Evolutionary conservation across 2,329 filamentous ascomycete species (phyloP), one percentile per base, ranked within the genome.

Genomic region (Talaromyces sp.): DNA sequence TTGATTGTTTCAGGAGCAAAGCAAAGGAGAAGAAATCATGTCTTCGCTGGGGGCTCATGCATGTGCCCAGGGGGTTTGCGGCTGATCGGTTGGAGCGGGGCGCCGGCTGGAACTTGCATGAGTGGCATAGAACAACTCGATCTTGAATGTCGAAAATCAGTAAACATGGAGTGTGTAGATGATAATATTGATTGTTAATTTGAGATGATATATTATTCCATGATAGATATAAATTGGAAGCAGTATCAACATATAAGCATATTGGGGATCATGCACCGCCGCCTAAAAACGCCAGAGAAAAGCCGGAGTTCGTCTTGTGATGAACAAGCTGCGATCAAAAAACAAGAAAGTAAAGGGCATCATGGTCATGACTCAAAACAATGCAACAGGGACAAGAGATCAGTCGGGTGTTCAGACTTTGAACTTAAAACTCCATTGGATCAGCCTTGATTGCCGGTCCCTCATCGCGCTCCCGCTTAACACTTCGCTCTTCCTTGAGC

Each of bases 401-500:
- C n/a, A 7, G 14, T 16, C 30, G 45, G 19, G 24, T 27, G 4
- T 9, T 27, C 17, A 11, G 24, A 16, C 13, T 47, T 51, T 13
- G 39, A 16, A 29, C 14, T 79, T 69, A 89, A 70, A 88, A 89
- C 56, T 88, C 86, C 85, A 89, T 88, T 6, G 75, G 75, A 66
- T 87, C 75, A 16, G 67, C 69, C 33, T 72, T 68, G 11, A 66
- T 65, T 19, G 66, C 75, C 2, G 66, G 52, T 1, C 58, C 72
- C 24, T 84, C 78, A 17, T 77, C 76, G 35, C 76, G 69, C 62
- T 82, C 80, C 51, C 79, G 71, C 66, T 83, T 83, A 8, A 75
- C 72, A 24, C 67, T 71, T 19, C 76, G 70, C 63, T 89, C 86
- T 54, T 96, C 93, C 71, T 87, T 92, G 71, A 97, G 81, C 50